Base-by-base conservation (phyloP, 164 flowering plant genomes). In the Echeveria elegans region DNA sequence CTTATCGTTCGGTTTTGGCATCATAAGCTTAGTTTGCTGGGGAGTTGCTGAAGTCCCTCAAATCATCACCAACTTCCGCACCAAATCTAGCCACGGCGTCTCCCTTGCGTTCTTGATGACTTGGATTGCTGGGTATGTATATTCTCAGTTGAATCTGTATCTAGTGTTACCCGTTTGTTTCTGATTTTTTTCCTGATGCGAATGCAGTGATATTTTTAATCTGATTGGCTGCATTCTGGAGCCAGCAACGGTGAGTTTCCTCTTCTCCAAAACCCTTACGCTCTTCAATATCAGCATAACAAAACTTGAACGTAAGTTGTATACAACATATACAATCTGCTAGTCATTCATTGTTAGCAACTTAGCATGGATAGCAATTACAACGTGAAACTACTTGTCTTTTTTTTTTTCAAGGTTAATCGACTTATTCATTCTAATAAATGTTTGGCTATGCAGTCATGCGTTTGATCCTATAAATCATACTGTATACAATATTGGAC, bases 21-120 rank as follows among this genome's bases (percentile, higher is more conserved):
- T 56, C 16, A 29, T 56, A 5, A 56, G 61, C 19, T 56, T 56
- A 32, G 61, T 56, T 26, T 56, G 61, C 6, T 56, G 61, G 98
- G 98, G 84, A 8, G 82, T 92, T 26, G 98, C 98, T 4, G 96
- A 92, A 73, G 78, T 92, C 76, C 98, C 96, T 64, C 98, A 92
- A 68, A 92, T 92, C 74, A 68, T 92, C 81, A 88, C 97, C 75
- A 92, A 92, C 78, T 92, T 83, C 77, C 75, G 71, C 14, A 77
- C 86, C 11, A 88, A 92, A 68, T 88, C 98, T 66, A 77, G 89
- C 77, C 93, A 92, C 75, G 97, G 98, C 6, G 90, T 92, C 69
- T 92, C 97, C 26, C 85, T 90, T 47, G 56, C 77, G 0, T 92
- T 92, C 65, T 93, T 90, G 56, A 86, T 90, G 69, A 81, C 93